Base-by-base conservation (phyloP, 192 early-diverging fungal species). In the Chytriomyces sp. region DNA sequence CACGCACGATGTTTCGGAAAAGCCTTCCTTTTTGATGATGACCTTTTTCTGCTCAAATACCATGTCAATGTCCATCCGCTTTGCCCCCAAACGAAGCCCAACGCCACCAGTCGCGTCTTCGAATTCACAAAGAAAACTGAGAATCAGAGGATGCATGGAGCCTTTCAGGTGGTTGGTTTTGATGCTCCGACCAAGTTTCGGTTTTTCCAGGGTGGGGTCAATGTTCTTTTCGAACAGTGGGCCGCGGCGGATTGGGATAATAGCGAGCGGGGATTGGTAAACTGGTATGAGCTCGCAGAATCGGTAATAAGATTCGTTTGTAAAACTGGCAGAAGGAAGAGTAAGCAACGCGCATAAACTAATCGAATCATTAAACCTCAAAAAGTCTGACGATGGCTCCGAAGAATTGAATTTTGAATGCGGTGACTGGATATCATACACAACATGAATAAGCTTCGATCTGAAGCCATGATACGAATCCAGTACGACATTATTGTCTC, bases 221-320 rank as follows among this genome's bases (percentile, higher is more conserved):
- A 49, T 75, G 43, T 66, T 69, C n/a, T 47, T 60, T 45, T 77
- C 67, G 50, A 84, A 87, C 6, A 86, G 67, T 16, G 57, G 75
- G 8, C 86, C 84, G 3, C 83, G 75, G 11, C 82, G 84, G 45
- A 86, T 76, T 13, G 86, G 84, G 2, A 89, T 63, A 64, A 80
- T 85, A 9, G 88, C 83, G 5, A 89, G 77, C 4, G 80, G 72
- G 5, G 88, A 89, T 72, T 89, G 88, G 78, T 85, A 87, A 7
- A 86, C 68, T 44, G 79, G 65, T n/a, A 78, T 75, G 10, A 89
- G 57, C 7, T 24, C 80, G 45, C 77, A 57, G 16, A 89, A 69
- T 3, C 79, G 77, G 24, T 47, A 26, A 23, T 86, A 62, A 1
- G 83, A 75, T 5, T 79, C 75, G 28, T 82, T 59, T 47, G 76